Evolutionary conservation across 2,329 filamentous ascomycete species (phyloP), one percentile per base, ranked within the genome.

Genomic region (Drechslerella coelobrocha): DNA sequence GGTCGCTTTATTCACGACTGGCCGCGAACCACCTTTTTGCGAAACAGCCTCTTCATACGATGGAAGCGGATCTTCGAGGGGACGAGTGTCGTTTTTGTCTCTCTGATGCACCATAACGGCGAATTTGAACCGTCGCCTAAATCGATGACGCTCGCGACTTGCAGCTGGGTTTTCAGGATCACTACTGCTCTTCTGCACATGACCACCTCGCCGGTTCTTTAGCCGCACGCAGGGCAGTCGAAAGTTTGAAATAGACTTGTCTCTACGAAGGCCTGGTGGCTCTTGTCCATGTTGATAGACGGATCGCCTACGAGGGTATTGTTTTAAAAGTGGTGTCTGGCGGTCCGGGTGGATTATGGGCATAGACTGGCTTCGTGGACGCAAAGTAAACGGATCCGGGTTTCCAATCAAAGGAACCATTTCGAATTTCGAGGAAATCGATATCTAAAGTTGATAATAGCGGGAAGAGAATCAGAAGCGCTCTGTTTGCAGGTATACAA

Each of bases 331-430:
- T 7, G 65, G 65, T 19, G 27, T 62, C n/a, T 56, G 23, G 19
- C 43, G 47, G 47, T 69, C 59, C 19, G 59, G 57, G 19, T 61
- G 60, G 17, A 69, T 61, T n/a, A 45, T 45, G 3, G 65, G 65
- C 65, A 69, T 69, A 2, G 65, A 69, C 31, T 62, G 34, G 52
- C 65, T 69, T 48, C 65, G 51, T 27, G 65, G 65, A 12, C 65
- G 52, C n/a, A n/a, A n/a, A n/a, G n/a, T n/a, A n/a, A n/a, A n/a
- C n/a, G n/a, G n/a, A n/a, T n/a, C n/a, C n/a, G n/a, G n/a, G n/a
- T n/a, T n/a, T n/a, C n/a, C n/a, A n/a, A n/a, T n/a, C n/a, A n/a
- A n/a, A n/a, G n/a, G n/a, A n/a, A n/a, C n/a, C n/a, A n/a, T n/a
- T n/a, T n/a, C n/a, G n/a, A n/a, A n/a, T n/a, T n/a, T n/a, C n/a